Evolutionary conservation across 169 alveolate species (phyloP).

Genomic region (Hepatocystis sp.): DNA sequence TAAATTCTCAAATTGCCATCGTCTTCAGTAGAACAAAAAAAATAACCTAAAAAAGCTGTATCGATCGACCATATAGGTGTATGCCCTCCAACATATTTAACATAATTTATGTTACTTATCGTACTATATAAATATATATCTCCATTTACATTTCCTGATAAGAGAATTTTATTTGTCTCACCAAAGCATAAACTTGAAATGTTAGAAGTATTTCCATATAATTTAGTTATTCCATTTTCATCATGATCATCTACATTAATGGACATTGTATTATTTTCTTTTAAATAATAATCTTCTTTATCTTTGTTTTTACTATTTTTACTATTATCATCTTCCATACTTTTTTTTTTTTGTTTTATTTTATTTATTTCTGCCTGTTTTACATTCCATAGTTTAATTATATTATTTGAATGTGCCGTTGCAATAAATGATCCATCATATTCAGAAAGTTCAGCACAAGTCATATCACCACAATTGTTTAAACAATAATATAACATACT

Average conservation of each 20-base stretch:
- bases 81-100: conserved; percentile 68
- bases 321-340: conserved; percentile 20
- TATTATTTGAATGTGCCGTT: conserved; percentile 70
- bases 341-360: conserved; percentile 33
- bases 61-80: conserved; percentile 74
- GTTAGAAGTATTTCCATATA: conserved; percentile 53
- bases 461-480: conserved; percentile 68
- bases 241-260: conserved; percentile 41
- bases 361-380: conserved; percentile 52
- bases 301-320: not conserved
- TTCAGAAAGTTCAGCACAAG: conserved; percentile 72
- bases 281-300: conserved; percentile 19
- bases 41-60: conserved; percentile 65
- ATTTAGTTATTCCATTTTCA: conserved; percentile 45
- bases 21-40: conserved; percentile 63
- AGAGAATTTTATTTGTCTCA: conserved; percentile 69
- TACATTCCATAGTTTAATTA: conserved; percentile 65
- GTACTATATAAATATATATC: conserved; percentile 72
- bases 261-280: conserved; percentile 17
- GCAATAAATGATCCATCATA: conserved; percentile 74
- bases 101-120: conserved; percentile 66
- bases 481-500: conserved; percentile 68
- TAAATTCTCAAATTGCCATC: conserved; percentile 73
- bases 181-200: conserved; percentile 69
- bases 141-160: conserved; percentile 74